Percentiles rank a stretch among this genome's conserved stretches.
Evolutionary conservation across 345 rosid species (phyloP).

Genomic region (Eucalyptus regnans): DNA sequence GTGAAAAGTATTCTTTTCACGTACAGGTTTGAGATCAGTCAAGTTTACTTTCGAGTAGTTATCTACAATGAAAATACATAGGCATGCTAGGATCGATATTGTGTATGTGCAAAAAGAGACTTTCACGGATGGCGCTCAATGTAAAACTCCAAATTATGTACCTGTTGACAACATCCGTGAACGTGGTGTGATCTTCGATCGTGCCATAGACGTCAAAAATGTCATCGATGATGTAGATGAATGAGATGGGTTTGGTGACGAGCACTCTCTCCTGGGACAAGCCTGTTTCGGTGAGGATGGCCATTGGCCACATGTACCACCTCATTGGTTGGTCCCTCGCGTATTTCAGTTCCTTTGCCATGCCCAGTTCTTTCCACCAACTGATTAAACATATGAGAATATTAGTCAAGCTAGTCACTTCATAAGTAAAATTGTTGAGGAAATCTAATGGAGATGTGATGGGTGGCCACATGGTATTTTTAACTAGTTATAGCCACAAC

Average conservation of each 20-base stretch:
- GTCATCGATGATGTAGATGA: neutral
- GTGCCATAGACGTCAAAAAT: neutral
- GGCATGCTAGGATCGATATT: no score
- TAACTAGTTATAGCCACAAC: no score
- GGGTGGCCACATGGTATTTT: neutral
- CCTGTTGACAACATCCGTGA: neutral
- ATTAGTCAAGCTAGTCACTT: neutral
- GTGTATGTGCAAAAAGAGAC: neutral
- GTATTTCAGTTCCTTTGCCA: neutral
- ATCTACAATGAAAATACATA: no score
- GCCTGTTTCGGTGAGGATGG: neutral
- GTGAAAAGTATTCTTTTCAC: neutral
- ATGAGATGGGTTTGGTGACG: neutral
- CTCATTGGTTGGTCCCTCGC: neutral
- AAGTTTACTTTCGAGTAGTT: no score
- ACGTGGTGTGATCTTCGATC: neutral
- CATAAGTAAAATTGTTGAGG: no score
- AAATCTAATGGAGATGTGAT: neutral
- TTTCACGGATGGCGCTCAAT: neutral
- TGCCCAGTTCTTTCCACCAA: constrained; percentile 1
- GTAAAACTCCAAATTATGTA: neutral
- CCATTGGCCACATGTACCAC: constrained; percentile 5
- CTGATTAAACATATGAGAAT: neutral
- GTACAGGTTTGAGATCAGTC: neutral
- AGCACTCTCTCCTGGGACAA: neutral